Evolutionary conservation across 306 rosid species (phyloP), one percentile per base, ranked within the genome.

Genomic region (Begonia masoniana): DNA sequence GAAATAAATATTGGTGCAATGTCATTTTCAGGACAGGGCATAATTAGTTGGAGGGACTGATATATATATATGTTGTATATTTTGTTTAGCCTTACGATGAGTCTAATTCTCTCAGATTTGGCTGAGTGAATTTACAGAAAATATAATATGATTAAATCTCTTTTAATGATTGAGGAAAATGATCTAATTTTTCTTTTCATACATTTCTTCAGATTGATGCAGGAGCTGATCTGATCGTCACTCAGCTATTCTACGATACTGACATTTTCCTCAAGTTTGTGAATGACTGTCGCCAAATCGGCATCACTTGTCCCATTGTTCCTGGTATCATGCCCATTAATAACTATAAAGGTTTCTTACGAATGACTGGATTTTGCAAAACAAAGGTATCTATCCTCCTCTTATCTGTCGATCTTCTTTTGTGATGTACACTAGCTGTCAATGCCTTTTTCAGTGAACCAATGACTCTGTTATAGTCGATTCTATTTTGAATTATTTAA

Each of bases 331-430:
- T 87, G 96, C 94, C 94, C 50, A 80, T 87, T 50, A 83, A 83
- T 67, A 87, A 87, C 72, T 87, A 87, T 76, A 87, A 76, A 61
- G 96, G 96, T 8, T 87, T 87, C 65, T 3, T 80, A 49, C 88
- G 94, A 66, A 87, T 87, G 94, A 83, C 89, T 71, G 89, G 94
- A 15, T 87, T 87, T 68, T 87, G 96, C 75, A 87, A 83, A 78
- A 80, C 96, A 23, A 87, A 70, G 94, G 94, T 83, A 70, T 60
- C 39, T 31, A 31, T 31, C 39, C 9, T 31, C 39, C 39, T 31
- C 39, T 31, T 31, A 31, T 31, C 39, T 31, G 9, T 31, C 3
- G 39, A 31, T 31, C 39, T 31, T 5, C 39, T 31, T 31, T 31
- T 31, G 39, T 5, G 39, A 31, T 31, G 39, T 3, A 31, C 39